Evolutionary conservation across 495 filamentous ascomycete genomes (phyloP).

Genomic region (Penicillium egyptiacum): DNA sequence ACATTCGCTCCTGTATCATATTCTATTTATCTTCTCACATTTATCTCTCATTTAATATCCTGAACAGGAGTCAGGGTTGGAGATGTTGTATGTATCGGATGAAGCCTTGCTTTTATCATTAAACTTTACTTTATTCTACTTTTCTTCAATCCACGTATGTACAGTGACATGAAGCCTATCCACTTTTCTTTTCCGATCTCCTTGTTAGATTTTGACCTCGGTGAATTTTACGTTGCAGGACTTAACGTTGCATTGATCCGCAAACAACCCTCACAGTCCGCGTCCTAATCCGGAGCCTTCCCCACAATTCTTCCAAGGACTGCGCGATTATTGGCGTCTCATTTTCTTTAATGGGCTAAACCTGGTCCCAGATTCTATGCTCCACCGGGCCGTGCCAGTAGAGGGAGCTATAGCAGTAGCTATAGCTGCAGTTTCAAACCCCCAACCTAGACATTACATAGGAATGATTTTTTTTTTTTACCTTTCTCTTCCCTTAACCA

Average conservation of each 20-base stretch:
- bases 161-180: conserved; percentile 2
- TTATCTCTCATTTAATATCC: conserved; percentile 10
- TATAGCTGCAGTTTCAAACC: background rate
- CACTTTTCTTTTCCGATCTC: background rate
- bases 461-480: background rate
- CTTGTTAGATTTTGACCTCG: background rate
- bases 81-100: background rate
- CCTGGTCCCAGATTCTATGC: background rate
- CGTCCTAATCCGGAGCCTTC: background rate
- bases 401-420: too few relatives aligned
- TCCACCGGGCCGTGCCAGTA: background rate
- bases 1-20: conserved; percentile 32
- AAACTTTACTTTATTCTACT: background rate
- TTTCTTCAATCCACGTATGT: conserved; percentile 1
- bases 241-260: background rate
- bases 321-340: conserved; percentile 1
- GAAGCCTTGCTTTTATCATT: background rate
- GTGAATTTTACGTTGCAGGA: background rate
- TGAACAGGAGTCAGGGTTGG: background rate
- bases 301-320: background rate
- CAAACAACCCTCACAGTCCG: background rate
- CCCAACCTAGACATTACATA: background rate
- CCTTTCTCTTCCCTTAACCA: background rate
- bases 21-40: background rate
- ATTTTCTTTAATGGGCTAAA: background rate